These are phyloP conservation scores for Xylariales sp. DNA, from an alignment of 2,329 filamentous ascomycete genomes.

Conservation along the genomic window DNA sequence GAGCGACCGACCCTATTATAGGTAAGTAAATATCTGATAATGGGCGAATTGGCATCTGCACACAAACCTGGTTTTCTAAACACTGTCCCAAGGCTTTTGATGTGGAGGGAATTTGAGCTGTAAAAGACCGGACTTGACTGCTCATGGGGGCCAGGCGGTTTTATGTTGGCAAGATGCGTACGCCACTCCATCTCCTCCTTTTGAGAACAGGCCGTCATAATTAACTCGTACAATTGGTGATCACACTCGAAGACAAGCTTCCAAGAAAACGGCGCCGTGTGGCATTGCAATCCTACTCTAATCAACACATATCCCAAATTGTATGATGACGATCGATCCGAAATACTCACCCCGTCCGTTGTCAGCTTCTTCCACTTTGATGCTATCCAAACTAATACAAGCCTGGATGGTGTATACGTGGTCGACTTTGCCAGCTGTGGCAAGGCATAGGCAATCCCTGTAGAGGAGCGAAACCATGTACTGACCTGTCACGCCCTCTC, in stretches of 20 bases:
- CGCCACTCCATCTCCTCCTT: conserved; percentile 87
- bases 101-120: conserved; percentile 73
- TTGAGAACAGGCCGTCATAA: conserved; percentile 86
- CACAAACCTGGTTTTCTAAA: conserved; percentile 75
- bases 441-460: conserved; percentile 80
- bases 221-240: conserved; percentile 82
- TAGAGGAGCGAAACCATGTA: conserved; percentile 92
- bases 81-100: conserved; percentile 79
- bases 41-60: neutral
- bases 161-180: conserved; percentile 67
- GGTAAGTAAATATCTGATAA: neutral
- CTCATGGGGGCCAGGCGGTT: conserved; percentile 62
- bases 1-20: conserved; percentile 67
- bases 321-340: conserved; percentile 23
- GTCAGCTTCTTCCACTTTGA: conserved; percentile 76
- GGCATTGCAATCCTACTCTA: conserved; percentile 81
- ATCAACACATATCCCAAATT: conserved; percentile 6
- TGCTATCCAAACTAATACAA: conserved; percentile 74
- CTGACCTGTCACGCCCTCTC: conserved; percentile 74
- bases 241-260: conserved; percentile 86
- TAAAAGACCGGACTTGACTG: conserved; percentile 62
- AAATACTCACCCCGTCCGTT: conserved; percentile 74
- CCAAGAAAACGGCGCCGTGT: conserved; percentile 89
- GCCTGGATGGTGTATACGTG: conserved; percentile 79
- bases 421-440: conserved; percentile 72